These are phyloP conservation scores for Taxawa tesnikishii DNA, from an alignment of 2,329 filamentous ascomycete genomes.

Conservation along the genomic window DNA sequence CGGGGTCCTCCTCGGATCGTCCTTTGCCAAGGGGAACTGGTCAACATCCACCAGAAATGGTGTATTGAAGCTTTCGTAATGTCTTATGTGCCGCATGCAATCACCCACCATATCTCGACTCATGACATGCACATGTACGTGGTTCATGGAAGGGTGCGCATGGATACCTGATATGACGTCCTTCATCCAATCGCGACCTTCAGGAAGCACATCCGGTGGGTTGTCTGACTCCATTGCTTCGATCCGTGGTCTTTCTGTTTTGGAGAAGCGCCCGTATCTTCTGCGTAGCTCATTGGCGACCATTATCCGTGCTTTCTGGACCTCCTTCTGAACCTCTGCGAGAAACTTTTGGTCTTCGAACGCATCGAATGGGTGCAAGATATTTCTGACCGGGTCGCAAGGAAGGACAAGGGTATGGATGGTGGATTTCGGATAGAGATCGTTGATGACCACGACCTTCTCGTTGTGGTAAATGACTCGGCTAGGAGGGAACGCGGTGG, in stretches of 20 bases:
- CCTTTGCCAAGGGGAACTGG: constrained; percentile 61
- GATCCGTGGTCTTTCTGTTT: constrained; percentile 49
- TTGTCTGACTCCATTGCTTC: constrained; percentile 44
- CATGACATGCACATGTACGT: constrained; percentile 82
- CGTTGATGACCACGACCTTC: constrained; percentile 66
- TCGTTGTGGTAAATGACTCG: constrained; percentile 54
- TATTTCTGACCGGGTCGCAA: constrained; percentile 47
- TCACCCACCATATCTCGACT: constrained; percentile 66
- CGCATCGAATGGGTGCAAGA: constrained; percentile 64
- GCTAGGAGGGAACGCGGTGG: constrained; percentile 45
- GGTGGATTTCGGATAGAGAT: constrained; percentile 74
- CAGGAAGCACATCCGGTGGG: constrained; percentile 39
- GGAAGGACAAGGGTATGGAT: constrained; percentile 84
- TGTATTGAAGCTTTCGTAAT: constrained; percentile 87
- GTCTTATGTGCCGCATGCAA: constrained; percentile 64
- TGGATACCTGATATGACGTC: constrained; percentile 74
- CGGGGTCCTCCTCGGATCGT: constrained; percentile 52
- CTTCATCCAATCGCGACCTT: constrained; percentile 63
- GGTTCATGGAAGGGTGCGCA: constrained; percentile 79
- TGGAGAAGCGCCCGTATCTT: constrained; percentile 51
- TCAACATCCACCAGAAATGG: constrained; percentile 68
- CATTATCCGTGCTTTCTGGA: constrained; percentile 46
- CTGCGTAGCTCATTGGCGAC: constrained; percentile 66
- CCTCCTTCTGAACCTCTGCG: constrained; percentile 47
- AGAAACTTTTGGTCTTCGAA: constrained; percentile 63